These are phyloP conservation scores for Fraxinus excelsior DNA, from an alignment of 257 asterid species.

Conservation along the genomic window DNA sequence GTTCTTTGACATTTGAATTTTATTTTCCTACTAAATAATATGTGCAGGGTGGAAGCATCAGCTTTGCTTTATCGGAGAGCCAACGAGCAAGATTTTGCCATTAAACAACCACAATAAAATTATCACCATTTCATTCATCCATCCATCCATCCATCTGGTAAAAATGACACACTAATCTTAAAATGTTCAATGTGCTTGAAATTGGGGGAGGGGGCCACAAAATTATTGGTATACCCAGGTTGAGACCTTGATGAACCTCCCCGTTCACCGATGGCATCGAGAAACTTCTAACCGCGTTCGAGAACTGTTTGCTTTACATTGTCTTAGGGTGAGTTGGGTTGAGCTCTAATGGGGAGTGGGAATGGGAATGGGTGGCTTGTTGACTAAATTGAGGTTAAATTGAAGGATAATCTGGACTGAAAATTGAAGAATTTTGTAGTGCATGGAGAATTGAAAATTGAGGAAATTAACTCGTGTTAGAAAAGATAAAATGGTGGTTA, in stretches of 20 bases:
- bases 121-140: slow-evolving; percentile 25
- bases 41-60: slow-evolving; percentile 97
- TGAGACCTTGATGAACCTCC: not conserved
- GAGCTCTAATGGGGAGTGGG: not conserved
- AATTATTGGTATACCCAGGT: not conserved
- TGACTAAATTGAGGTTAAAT: not conserved
- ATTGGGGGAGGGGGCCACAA: slow-evolving; percentile 24
- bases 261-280: not conserved
- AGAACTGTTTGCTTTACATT: not conserved
- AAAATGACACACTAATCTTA: slow-evolving; percentile 25
- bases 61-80: slow-evolving; percentile 94
- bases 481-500: not conserved
- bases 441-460: not conserved
- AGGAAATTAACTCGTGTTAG: not conserved
- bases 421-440: not conserved
- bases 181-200: slow-evolving; percentile 22
- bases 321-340: not conserved
- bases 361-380: not conserved
- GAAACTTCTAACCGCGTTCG: not conserved
- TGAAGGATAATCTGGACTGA: not conserved
- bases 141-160: slow-evolving; percentile 21
- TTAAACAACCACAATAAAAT: slow-evolving; percentile 62
- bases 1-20: slow-evolving; percentile 12
- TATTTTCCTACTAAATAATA: slow-evolving; percentile 17
- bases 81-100: slow-evolving; percentile 84